Percentiles rank a stretch among this genome's conserved stretches.
Evolutionary conservation across 2,329 filamentous ascomycete genomes (phyloP).

Genomic region (Thielaviopsis ethacetica): DNA sequence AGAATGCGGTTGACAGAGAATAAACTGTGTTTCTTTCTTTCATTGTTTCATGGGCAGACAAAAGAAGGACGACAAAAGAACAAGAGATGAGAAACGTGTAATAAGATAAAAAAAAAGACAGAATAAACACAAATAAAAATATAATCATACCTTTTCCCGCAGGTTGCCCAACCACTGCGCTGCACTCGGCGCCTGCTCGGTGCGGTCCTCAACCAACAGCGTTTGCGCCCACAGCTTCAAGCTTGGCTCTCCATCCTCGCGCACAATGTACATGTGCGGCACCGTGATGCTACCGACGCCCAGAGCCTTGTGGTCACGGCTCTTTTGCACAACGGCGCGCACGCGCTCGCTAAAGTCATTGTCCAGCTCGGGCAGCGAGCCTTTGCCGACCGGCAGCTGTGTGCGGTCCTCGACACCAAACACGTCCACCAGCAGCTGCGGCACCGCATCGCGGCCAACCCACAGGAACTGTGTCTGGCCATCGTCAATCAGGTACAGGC

Average conservation of each 20-base stretch:
- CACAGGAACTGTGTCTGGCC: conserved; percentile 96
- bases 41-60: no score
- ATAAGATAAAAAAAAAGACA: background rate
- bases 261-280: conserved; percentile 81
- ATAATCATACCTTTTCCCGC: conserved; percentile 69
- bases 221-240: conserved; percentile 96
- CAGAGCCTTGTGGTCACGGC: conserved; percentile 67
- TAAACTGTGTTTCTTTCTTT: no score
- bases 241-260: conserved; percentile 90
- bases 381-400: conserved; percentile 82
- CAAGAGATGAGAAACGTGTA: background rate
- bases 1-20: no score
- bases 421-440: conserved; percentile 73
- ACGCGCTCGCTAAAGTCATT: conserved; percentile 95
- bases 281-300: conserved; percentile 87
- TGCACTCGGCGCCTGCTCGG: conserved; percentile 84
- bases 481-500: conserved; percentile 91
- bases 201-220: conserved; percentile 81
- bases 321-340: conserved; percentile 81
- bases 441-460: conserved; percentile 85
- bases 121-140: background rate
- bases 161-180: conserved; percentile 85
- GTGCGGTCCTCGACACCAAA: conserved; percentile 76
- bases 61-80: background rate
- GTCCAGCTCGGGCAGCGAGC: conserved; percentile 69